Base-by-base conservation (phyloP, 768 basidiomycete species). In the Leccinum boreale region DNA sequence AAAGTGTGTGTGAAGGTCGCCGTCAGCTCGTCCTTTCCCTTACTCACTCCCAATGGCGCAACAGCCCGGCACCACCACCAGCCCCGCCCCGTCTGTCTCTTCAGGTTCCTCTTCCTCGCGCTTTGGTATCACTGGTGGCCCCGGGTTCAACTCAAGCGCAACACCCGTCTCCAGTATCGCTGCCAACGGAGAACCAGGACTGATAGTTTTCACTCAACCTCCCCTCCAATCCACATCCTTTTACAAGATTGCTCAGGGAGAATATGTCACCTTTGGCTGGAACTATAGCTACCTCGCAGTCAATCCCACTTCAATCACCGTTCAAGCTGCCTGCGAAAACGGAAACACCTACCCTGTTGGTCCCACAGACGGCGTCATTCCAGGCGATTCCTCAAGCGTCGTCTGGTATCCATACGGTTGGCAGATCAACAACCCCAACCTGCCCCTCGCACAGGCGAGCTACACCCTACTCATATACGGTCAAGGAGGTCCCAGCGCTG, bases 211-310 rank as follows among this genome's bases (percentile, higher is more conserved):
- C 72, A 84, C 84, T 10, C 76, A 81, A 59, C 86, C 86, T 4
- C 82, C 85, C 1, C 73, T 78, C 52, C 82, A 82, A 4, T 79
- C 80, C 23, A 78, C 81, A 1, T 85, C 85, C 7, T 89, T 77
- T 71, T 88, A 83, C 75, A 88, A 89, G 75, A 83, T 88, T 56
- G 85, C 84, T 0, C 62, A 68, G 0, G 71, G 76, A 6, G 77
- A 83, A 64, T 76, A 70, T 58, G 78, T 89, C 63, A 88, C 85
- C 28, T 85, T 89, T 69, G 88, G 81, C n/a, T 89, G 87, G 88
- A 89, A 86, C 67, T 79, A 85, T 63, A 85, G 82, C n/a, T 74
- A 78, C 61, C 70, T 89, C 14, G 76, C 78, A 57, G 71, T 76
- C 56, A 75, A 75, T 0, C 88, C 88, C 3, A 72, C 75, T 11